Evolutionary conservation across 768 basidiomycete species (phyloP), one percentile per base, ranked within the genome.

Genomic region (Galerina sulciceps): DNA sequence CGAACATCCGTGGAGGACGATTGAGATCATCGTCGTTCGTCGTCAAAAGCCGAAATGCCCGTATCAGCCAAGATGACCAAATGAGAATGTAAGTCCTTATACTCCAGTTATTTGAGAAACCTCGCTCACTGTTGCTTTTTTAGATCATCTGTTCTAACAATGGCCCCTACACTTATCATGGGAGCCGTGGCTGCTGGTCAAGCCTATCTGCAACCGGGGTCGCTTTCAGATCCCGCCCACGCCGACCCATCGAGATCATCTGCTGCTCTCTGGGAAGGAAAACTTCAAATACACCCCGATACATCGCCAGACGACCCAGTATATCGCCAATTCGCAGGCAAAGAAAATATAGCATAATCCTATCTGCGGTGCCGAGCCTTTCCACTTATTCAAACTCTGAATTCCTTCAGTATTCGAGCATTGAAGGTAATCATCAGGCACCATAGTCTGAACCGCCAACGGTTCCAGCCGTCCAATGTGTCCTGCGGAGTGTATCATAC

Each of bases 1-100:
- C 88, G 2, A 86, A 88, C 54, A 77, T 96, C 47, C 91, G 95
- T 53, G 96, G 96, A 36, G 96, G 88, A n/a, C 89, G 96, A 57
- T 73, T 94, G 45, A 86, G 92, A 36, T 88, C 90, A 4, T 94
- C 93, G 1, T 90, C 89, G 3, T 91, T 95, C 65, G 92, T 96
- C 40, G 79, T 85, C 68, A 93, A 91, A 79, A 91, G 89, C 60
- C 85, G 93, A 41, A 80, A 80, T 5, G 82, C 84, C n/a, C 81
- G 82, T 54, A 70, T 82, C 22, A 82, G 75, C 46, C 72, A 85
- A 40, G 76, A 85, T 23, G 77, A 81, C 48, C 74, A 78, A 26
- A 65, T 87, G 76, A 81, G 69, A 68, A 83, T 87, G 71, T 74
- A 64, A 41, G 71, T 65, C 10, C 60, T 18, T 42, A 40, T 45